These are phyloP conservation scores for Diutina scorzettiae DNA, from an alignment of 1,139 yeast genomes.

Conservation along the genomic window DNA sequence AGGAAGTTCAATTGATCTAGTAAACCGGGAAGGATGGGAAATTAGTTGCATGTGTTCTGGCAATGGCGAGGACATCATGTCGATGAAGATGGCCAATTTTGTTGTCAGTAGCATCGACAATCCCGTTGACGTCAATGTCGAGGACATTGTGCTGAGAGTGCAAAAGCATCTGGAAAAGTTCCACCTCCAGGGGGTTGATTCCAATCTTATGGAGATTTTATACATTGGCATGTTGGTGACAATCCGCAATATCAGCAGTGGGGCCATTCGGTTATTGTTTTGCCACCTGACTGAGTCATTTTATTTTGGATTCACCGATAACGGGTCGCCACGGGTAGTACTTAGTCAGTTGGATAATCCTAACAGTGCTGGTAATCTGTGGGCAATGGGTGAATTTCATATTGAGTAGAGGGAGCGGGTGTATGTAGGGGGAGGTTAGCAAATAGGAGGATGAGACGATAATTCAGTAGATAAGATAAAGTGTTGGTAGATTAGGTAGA, in stretches of 20 bases:
- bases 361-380: slow-evolving; percentile 13
- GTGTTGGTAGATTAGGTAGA: no score
- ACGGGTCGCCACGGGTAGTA: slow-evolving; percentile 12
- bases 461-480: no score
- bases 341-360: slow-evolving; percentile 17
- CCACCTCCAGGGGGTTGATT: slow-evolving; percentile 7
- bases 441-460: no score
- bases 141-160: slow-evolving; percentile 7
- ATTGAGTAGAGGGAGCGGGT: no score
- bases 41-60: slow-evolving; percentile 40
- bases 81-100: slow-evolving; percentile 23
- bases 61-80: slow-evolving; percentile 42
- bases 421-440: no score
- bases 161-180: slow-evolving; percentile 6
- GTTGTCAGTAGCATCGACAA: slow-evolving; percentile 5
- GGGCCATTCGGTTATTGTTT: slow-evolving; percentile 16
- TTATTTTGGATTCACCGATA: slow-evolving; percentile 23
- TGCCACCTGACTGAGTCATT: slow-evolving; percentile 35
- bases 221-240: slow-evolving; percentile 25
- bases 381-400: slow-evolving; percentile 28
- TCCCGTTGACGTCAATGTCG: background rate
- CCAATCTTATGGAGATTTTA: slow-evolving; percentile 10
- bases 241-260: slow-evolving; percentile 11
- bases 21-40: slow-evolving; percentile 10
- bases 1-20: slow-evolving; percentile 31